Percentiles rank a stretch among this genome's conserved stretches.
These are phyloP conservation scores for Medicago lupulina DNA, from an alignment of 306 rosid genomes.

Conservation along the genomic window DNA sequence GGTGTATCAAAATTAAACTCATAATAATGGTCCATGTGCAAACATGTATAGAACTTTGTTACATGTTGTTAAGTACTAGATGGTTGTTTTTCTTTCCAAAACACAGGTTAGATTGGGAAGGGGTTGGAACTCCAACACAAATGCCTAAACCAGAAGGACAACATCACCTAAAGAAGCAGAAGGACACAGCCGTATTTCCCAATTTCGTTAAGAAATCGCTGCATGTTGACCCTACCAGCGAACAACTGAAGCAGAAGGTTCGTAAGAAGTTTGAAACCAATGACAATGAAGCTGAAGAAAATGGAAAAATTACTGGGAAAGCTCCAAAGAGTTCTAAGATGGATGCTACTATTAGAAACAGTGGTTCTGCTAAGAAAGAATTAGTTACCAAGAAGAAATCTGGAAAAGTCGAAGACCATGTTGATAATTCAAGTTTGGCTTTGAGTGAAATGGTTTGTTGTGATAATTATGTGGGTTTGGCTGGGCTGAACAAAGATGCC, in stretches of 20 bases:
- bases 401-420: no score
- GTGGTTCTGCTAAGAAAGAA: no score
- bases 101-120: conserved; percentile 72
- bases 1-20: not conserved
- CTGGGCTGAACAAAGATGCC: no score
- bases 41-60: not conserved
- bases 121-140: conserved; percentile 73
- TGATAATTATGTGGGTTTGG: no score
- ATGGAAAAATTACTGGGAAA: conserved; percentile 42
- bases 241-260: conserved; percentile 59
- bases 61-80: not conserved
- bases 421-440: no score
- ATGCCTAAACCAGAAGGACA: conserved; percentile 67
- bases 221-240: conserved; percentile 45
- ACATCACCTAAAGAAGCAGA: conserved; percentile 59
- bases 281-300: conserved; percentile 22
- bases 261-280: conserved; percentile 54
- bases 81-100: not conserved
- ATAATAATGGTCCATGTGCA: no score
- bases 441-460: no score
- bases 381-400: no score
- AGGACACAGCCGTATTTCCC: conserved; percentile 39
- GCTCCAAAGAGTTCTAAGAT: no score
- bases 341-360: no score
- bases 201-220: conserved; percentile 57